These are phyloP conservation scores for Fonsecaea pedrosoi DNA, from an alignment of 2,329 filamentous ascomycete species.

Conservation along the genomic window DNA sequence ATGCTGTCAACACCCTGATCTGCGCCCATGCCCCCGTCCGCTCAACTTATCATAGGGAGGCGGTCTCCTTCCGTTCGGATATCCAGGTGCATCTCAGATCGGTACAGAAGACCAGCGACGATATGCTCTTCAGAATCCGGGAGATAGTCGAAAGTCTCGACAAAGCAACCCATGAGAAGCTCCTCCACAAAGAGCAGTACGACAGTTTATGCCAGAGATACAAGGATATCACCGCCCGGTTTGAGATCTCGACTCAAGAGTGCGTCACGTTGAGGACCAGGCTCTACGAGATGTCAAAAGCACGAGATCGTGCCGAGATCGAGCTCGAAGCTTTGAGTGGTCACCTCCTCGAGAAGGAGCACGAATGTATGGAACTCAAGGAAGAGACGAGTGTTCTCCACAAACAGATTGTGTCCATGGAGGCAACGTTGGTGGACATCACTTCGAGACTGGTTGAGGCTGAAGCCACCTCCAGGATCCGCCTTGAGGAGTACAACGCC, in stretches of 20 bases:
- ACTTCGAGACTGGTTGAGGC: conserved; percentile 2
- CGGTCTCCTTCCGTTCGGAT: conserved; percentile 1
- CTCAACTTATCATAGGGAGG: background rate
- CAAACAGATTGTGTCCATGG: background rate
- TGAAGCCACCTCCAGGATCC: background rate
- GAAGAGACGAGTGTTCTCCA: background rate
- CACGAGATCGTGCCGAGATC: conserved; percentile 1
- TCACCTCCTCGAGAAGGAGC: conserved; percentile 1
- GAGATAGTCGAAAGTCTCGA: conserved; percentile 6
- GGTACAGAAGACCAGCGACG: conserved; percentile 2
- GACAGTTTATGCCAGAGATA: conserved; percentile 4
- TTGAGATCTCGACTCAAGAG: background rate
- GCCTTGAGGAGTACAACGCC: background rate
- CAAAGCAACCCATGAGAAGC: conserved; percentile 2
- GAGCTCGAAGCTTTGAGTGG: conserved; percentile 1
- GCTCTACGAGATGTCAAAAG: conserved; percentile 1
- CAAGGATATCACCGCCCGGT: background rate
- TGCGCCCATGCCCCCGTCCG: conserved; percentile 1
- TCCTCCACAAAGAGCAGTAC: conserved; percentile 1
- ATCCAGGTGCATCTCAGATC: conserved; percentile 2
- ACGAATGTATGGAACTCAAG: background rate
- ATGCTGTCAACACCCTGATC: background rate
- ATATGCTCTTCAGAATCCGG: conserved; percentile 1
- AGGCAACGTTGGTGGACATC: background rate
- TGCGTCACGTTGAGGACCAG: conserved; percentile 3